Evolutionary conservation across 768 basidiomycete species (phyloP).

Genomic region (Tylopilus felleus): DNA sequence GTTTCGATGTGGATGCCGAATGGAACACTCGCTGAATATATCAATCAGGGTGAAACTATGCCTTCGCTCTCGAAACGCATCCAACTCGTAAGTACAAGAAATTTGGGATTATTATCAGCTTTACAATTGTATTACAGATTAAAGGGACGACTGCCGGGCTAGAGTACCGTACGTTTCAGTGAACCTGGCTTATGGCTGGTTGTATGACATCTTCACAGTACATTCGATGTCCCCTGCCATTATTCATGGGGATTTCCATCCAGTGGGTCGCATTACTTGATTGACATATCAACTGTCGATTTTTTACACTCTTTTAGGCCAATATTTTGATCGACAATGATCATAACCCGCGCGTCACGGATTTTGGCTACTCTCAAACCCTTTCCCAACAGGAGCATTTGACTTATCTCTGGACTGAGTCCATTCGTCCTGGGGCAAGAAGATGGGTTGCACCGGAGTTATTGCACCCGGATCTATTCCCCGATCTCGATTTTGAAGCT

Average conservation of each 20-base stretch:
- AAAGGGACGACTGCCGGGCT: background rate
- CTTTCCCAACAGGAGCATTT: background rate
- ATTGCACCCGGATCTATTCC: background rate
- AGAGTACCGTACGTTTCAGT: background rate
- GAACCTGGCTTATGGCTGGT: background rate
- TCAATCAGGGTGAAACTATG: background rate
- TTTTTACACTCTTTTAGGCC: background rate
- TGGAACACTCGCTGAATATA: background rate
- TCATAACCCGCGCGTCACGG: background rate
- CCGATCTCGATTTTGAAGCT: background rate
- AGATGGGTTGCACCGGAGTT: slow-evolving; percentile 6
- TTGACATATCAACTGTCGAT: background rate
- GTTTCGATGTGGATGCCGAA: slow-evolving; percentile 8
- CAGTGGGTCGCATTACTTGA: background rate
- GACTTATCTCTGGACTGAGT: background rate
- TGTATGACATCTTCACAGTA: background rate
- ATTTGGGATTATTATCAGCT: background rate
- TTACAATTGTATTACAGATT: background rate
- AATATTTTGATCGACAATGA: slow-evolving; percentile 5
- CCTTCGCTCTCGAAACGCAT: background rate
- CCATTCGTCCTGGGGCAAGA: background rate
- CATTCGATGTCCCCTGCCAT: background rate
- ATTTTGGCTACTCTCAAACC: slow-evolving; percentile 4
- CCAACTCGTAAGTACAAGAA: background rate
- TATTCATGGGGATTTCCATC: slow-evolving; percentile 9